Evolutionary conservation across 768 basidiomycete species (phyloP), one percentile per base, ranked within the genome.

Genomic region (Russula compacta): DNA sequence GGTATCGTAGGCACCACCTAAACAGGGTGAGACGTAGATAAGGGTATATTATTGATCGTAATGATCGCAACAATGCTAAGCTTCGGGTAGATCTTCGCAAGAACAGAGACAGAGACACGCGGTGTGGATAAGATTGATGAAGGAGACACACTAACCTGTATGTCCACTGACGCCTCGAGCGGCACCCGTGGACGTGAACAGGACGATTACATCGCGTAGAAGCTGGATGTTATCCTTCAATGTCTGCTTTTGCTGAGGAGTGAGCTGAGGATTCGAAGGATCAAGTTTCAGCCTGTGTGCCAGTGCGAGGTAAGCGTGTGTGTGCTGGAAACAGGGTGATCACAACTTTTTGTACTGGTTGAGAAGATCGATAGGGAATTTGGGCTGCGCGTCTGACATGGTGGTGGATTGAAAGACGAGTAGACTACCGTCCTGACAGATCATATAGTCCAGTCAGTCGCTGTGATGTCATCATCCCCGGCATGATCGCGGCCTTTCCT

Each of bases 141-240:
- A 43, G 8, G 38, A 19, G 55, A 24, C 29, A 21, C 17, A 54
- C 68, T 47, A 56, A 84, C 86, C 87, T 67, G 88, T 92, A 72
- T 93, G 92, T 38, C 92, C 92, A 66, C 87, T 88, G 46, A 91
- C 88, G 52, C 92, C 92, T 44, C 92, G 79, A 4, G 92, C 92
- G 53, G 88, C 83, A 56, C 89, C 92, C 9, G 89, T 86, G 5
- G 91, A 86, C 0, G 92, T 94, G 73, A 93, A 94, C 49, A 89
- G 75, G 29, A 94, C 84, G 65, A 94, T 89, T 6, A 80, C 84
- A 83, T 93, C 92, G 55, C 92, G 85, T 63, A 92, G 76, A 33
- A 93, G 78, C 69, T 87, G 83, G 67, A 92, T 88, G 73, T 94
- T 94, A 58, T 77, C 73, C 65, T 77, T 71, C 66, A 94, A 75